A percentile compares a stretch with the other conserved stretches of the same genome.
Evolutionary conservation across 108 stramenopile genomes (phyloP).

Genomic region (Cafeteria roenbergensis): DNA sequence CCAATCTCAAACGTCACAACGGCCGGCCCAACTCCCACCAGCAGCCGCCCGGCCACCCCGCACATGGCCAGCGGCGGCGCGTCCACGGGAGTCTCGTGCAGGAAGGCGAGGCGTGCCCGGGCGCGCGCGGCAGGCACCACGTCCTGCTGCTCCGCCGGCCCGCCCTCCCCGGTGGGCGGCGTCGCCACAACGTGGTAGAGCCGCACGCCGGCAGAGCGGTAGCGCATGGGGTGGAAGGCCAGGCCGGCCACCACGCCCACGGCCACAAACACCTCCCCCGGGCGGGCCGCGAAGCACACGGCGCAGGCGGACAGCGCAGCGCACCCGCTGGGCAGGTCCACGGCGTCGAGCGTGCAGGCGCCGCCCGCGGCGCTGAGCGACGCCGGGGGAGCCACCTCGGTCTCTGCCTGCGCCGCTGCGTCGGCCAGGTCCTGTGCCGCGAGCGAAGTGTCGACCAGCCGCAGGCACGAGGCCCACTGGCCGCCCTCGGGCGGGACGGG

Average conservation of each 20-base stretch:
- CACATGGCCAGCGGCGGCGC: slow-evolving; percentile 64
- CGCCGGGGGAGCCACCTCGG: no score
- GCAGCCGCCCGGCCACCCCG: slow-evolving; percentile 76
- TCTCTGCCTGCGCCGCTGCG: no score
- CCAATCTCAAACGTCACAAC: slow-evolving; percentile 88
- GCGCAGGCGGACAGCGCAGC: slow-evolving; percentile 78
- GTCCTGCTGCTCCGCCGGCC: not conserved
- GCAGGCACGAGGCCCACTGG: slow-evolving; percentile 83
- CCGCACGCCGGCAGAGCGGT: slow-evolving; percentile 36
- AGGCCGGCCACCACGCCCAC: slow-evolving; percentile 79
- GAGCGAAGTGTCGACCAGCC: slow-evolving; percentile 83
- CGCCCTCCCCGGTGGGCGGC: not conserved
- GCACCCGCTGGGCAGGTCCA: slow-evolving; percentile 78
- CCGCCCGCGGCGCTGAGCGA: no score
- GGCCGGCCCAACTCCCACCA: slow-evolving; percentile 72
- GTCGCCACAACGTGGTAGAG: not conserved
- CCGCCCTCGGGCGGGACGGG: slow-evolving; percentile 65
- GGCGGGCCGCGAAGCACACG: slow-evolving; percentile 70
- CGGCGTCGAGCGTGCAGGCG: no score
- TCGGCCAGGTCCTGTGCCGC: no score
- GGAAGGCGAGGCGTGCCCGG: slow-evolving; percentile 63
- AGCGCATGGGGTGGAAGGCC: slow-evolving; percentile 58
- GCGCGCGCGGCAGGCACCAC: no score
- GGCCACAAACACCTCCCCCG: slow-evolving; percentile 65
- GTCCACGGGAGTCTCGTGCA: slow-evolving; percentile 81